A percentile compares a stretch with the other conserved stretches of the same genome.
Evolutionary conservation across 2,329 filamentous ascomycete species (phyloP).

Genomic region (Fusarium hostae): DNA sequence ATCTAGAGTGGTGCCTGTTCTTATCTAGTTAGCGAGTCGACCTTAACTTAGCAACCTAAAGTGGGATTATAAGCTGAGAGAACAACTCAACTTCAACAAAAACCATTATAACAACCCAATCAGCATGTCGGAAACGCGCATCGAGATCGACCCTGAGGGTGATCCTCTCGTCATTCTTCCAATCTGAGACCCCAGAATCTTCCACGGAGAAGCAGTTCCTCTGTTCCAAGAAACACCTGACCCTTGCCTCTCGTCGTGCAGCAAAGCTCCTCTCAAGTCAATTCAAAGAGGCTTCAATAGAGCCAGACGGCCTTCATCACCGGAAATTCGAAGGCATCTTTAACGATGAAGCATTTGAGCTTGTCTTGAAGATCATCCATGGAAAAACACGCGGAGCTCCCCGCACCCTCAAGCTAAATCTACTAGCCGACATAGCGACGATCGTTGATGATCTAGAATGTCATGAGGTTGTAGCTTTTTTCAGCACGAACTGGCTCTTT

Average conservation of each 20-base stretch:
- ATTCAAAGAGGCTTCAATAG: neutral
- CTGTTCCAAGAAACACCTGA: neutral
- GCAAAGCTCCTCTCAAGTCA: neutral
- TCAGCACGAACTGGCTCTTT: neutral
- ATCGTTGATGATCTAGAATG: neutral
- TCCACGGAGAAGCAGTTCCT: neutral
- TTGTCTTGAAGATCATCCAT: neutral
- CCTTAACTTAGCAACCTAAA: neutral
- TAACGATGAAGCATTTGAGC: fast-evolving
- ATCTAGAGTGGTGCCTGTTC: neutral
- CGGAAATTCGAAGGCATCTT: neutral
- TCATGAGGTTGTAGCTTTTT: neutral
- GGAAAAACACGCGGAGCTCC: neutral
- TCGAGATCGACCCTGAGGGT: neutral
- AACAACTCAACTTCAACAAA: neutral
- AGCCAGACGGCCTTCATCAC: neutral
- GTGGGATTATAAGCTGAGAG: neutral
- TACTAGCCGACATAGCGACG: neutral
- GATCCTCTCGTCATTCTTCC: neutral
- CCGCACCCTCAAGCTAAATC: fast-evolving
- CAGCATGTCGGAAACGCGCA: neutral
- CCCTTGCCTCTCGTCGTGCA: neutral
- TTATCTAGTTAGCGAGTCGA: neutral
- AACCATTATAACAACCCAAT: too few species aligned
- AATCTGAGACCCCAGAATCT: neutral